These are phyloP conservation scores for Castanea mollissima DNA, from an alignment of 306 rosid species.

Conservation along the genomic window DNA sequence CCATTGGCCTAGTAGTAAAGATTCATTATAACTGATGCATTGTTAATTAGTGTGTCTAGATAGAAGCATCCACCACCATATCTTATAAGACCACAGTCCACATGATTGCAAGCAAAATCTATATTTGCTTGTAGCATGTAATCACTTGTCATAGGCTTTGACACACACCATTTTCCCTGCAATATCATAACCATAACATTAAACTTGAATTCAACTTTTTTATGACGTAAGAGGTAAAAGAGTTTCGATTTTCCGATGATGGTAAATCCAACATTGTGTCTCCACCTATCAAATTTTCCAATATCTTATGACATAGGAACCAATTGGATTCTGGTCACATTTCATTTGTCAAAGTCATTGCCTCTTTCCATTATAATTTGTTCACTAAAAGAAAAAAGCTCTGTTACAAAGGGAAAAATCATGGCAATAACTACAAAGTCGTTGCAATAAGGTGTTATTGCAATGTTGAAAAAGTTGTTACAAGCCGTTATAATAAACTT, in stretches of 20 bases:
- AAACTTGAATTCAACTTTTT: not conserved
- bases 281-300: not conserved
- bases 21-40: slow-evolving; percentile 53
- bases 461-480: too few relatives aligned
- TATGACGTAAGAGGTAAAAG: too few relatives aligned
- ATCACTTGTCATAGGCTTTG: not conserved
- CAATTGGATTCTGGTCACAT: too few relatives aligned
- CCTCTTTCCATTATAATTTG: too few relatives aligned
- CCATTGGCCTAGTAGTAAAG: slow-evolving; percentile 27
- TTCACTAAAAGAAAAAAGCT: too few relatives aligned
- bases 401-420: too few relatives aligned
- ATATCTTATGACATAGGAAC: too few relatives aligned
- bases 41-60: slow-evolving; percentile 4
- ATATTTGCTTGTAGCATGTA: slow-evolving; percentile 8
- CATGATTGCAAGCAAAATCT: slow-evolving; percentile 19
- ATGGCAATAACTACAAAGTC: too few relatives aligned
- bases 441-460: too few relatives aligned
- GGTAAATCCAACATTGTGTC: not conserved
- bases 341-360: too few relatives aligned
- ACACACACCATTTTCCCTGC: slow-evolving; percentile 25
- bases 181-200: not conserved
- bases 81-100: slow-evolving; percentile 17
- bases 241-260: not conserved
- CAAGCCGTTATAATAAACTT: too few relatives aligned
- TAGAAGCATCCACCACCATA: slow-evolving; percentile 11